phyloP scores from a whole-genome alignment of 176 grass and related monocot species.

The Alopecurus myosuroides region DNA sequence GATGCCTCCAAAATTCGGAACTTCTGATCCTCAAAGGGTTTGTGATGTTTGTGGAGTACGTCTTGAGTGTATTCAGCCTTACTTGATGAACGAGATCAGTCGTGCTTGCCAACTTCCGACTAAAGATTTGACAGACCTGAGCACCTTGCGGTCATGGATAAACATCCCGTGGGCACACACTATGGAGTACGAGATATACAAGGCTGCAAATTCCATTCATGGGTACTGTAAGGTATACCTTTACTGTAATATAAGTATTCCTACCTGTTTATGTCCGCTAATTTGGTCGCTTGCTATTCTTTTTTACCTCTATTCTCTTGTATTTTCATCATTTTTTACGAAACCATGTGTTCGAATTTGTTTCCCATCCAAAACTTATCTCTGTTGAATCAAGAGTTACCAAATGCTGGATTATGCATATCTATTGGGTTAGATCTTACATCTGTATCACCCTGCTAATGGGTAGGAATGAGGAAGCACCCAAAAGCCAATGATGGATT shows the following conservation, averaged over 20 bases:
- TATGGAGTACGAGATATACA: constrained; percentile 98
- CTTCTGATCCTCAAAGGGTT: constrained; percentile 74
- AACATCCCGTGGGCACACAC: constrained; percentile 68
- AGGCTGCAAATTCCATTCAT: constrained; percentile 75
- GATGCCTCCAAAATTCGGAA: constrained; percentile 79
- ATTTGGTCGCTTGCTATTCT: background rate
- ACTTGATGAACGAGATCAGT: constrained; percentile 70
- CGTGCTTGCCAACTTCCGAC: constrained; percentile 61
- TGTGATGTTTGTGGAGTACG: constrained; percentile 86
- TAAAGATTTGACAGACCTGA: constrained; percentile 80
- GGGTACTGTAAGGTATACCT: constrained; percentile 70
- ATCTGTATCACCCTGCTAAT: background rate
- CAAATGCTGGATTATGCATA: background rate
- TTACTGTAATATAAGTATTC: background rate
- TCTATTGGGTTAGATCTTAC: background rate
- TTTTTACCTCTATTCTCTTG: background rate
- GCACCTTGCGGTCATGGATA: constrained; percentile 77
- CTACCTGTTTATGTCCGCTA: background rate
- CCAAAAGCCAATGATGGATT: background rate
- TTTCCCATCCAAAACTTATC: background rate
- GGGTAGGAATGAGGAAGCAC: background rate
- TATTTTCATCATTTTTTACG: background rate
- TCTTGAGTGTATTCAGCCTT: constrained; percentile 60
- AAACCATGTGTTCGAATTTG: background rate
- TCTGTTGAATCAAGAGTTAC: background rate